A percentile compares a stretch with the other conserved stretches of the same genome.
These are phyloP conservation scores for Emericellopsis atlantica DNA, from an alignment of 2,329 filamentous ascomycete species.

Conservation along the genomic window DNA sequence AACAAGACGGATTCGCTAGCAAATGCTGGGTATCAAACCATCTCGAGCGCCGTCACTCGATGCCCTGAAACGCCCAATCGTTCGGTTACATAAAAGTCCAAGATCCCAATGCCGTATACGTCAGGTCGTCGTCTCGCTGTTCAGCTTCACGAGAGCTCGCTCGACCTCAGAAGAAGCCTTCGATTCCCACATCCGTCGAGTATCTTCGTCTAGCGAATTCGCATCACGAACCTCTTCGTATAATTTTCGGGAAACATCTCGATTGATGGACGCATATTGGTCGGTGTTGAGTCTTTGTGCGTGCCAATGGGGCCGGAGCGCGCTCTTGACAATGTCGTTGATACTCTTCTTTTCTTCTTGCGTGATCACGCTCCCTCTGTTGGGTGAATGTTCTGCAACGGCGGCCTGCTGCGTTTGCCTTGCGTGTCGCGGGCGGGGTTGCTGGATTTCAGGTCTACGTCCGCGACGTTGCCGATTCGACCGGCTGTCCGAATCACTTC, in stretches of 20 bases:
- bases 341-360: slow-evolving; percentile 79
- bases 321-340: slow-evolving; percentile 74
- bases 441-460: slow-evolving; percentile 33
- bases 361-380: slow-evolving; percentile 46
- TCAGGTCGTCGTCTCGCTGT: background rate
- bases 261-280: slow-evolving; percentile 86
- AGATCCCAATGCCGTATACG: too few species aligned
- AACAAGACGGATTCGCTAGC: background rate
- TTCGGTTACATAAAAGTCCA: background rate
- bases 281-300: slow-evolving; percentile 72
- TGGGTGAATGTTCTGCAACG: slow-evolving; percentile 56
- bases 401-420: slow-evolving; percentile 24
- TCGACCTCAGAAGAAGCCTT: slow-evolving; percentile 70
- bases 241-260: slow-evolving; percentile 74
- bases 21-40: slow-evolving; percentile 3
- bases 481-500: slow-evolving; percentile 30
- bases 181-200: slow-evolving; percentile 59
- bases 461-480: slow-evolving; percentile 11
- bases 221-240: slow-evolving; percentile 57
- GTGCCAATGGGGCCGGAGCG: slow-evolving; percentile 72
- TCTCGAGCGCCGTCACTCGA: background rate
- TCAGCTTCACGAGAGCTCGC: slow-evolving; percentile 33
- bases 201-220: slow-evolving; percentile 48
- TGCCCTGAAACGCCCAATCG: slow-evolving; percentile 3
- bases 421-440: slow-evolving; percentile 36